Evolutionary conservation across 1,139 yeast genomes (phyloP), one percentile per base, ranked within the genome.

Genomic region (Scheffersomyces parashehatae): DNA sequence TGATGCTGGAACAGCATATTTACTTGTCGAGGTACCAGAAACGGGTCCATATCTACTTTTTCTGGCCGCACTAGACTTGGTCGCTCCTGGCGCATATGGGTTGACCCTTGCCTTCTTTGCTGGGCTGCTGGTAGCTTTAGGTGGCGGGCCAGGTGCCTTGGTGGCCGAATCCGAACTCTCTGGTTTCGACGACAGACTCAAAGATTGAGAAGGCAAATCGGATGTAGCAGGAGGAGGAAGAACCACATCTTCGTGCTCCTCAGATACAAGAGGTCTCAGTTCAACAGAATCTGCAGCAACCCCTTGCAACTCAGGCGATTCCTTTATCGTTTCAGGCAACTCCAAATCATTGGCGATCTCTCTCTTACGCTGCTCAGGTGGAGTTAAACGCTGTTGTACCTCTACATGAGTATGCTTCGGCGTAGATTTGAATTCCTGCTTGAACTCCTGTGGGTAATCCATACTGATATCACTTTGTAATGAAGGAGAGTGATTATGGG

Each of bases 1-100:
- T 32, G 34, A 35, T 1, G 39, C 48, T 11, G 59, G 52, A 11
- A 44, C 51, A 13, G 54, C 49, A 40, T 55, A 58, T 41, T 53
- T 56, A 36, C 43, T 46, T 14, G 47, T 15, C 11, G 38, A 11
- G 38, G 34, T 35, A 29, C 52, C 54, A 11, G 56, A 43, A 10
- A 64, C 54, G 7, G 72, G 70, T 1, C 71, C 71, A 43, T 67
- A 67, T 39, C 53, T 64, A 45, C 46, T 63, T 40, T 49, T 56
- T 37, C 52, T 55, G 9, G 56, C 29, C 9, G 44, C 28, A 5
- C 38, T 28, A 16, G 43, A 13, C 28, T 36, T 10, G 11, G 49
- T 30, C 1, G 52, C 54, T 3, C 64, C 62, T 12, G 79, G 77
- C 2, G 77, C 77, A 52, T 73, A 72, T 28, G 78, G 77, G 45